phyloP scores from a whole-genome alignment of 805 yeast species.

The Candida argentea region DNA sequence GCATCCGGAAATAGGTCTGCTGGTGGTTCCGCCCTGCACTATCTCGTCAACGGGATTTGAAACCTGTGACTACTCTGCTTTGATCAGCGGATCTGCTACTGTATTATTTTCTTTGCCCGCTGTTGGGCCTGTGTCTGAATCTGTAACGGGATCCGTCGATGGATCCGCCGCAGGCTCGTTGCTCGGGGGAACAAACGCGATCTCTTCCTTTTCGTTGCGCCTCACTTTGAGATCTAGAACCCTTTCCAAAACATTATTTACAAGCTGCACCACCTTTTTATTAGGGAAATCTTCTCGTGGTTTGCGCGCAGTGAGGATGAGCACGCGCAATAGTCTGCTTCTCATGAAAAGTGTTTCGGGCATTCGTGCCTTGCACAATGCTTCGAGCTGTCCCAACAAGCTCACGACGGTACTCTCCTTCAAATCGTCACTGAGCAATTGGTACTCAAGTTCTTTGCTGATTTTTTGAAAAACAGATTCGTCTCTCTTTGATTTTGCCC shows the following conservation, averaged over 20 bases:
- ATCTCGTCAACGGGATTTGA: too few relatives aligned
- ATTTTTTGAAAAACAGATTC: slow-evolving; percentile 7
- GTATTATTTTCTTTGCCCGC: too few relatives aligned
- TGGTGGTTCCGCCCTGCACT: too few relatives aligned
- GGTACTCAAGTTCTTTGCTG: slow-evolving; percentile 8
- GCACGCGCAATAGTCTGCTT: slow-evolving; percentile 20
- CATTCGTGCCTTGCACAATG: slow-evolving; percentile 8
- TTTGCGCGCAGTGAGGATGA: slow-evolving; percentile 22
- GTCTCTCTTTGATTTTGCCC: too few relatives aligned
- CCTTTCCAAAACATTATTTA: neutral
- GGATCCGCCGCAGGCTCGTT: too few relatives aligned
- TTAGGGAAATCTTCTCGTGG: slow-evolving; percentile 13
- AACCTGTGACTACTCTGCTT: too few relatives aligned
- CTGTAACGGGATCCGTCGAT: too few relatives aligned
- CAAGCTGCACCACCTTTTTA: slow-evolving; percentile 7
- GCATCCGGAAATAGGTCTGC: too few relatives aligned
- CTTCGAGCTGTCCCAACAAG: slow-evolving; percentile 9
- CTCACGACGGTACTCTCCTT: slow-evolving; percentile 9
- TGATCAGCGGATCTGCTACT: too few relatives aligned
- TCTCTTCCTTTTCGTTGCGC: too few relatives aligned
- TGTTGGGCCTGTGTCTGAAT: too few relatives aligned
- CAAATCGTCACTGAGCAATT: slow-evolving; percentile 8
- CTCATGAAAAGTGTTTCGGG: slow-evolving; percentile 22
- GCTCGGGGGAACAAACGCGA: too few relatives aligned
- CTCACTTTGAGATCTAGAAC: neutral